phyloP scores from a whole-genome alignment of 257 asterid genomes.

The Solanum tarapatanum region DNA sequence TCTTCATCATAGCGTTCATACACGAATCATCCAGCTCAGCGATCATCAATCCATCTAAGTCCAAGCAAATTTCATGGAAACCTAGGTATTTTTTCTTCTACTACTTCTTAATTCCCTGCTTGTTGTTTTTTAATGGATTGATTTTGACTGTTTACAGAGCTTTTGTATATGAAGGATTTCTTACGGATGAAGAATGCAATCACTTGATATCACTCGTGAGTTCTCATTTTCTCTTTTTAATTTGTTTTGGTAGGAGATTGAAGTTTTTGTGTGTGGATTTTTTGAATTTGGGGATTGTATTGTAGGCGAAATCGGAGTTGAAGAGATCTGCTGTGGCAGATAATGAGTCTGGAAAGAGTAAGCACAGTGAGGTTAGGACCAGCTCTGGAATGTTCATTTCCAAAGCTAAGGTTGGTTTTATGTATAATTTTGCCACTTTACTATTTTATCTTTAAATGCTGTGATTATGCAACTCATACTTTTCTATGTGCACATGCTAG shows the following conservation, averaged over 20 bases:
- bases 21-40: slow-evolving; percentile 31
- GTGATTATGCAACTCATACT: background rate
- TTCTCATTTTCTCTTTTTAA: background rate
- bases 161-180: slow-evolving; percentile 78
- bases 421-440: background rate
- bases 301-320: slow-evolving; percentile 79
- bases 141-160: slow-evolving; percentile 31
- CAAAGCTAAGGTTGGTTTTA: slow-evolving; percentile 57
- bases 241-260: background rate
- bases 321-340: slow-evolving; percentile 93
- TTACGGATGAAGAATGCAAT: slow-evolving; percentile 83
- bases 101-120: background rate
- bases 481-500: background rate
- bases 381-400: slow-evolving; percentile 93
- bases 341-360: slow-evolving; percentile 66
- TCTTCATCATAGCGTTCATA: slow-evolving; percentile 38
- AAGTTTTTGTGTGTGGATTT: background rate
- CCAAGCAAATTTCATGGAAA: slow-evolving; percentile 69
- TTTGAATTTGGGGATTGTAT: background rate
- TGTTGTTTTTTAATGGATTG: background rate
- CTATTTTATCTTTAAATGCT: background rate
- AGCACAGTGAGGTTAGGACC: slow-evolving; percentile 76
- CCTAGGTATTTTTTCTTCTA: slow-evolving; percentile 49
- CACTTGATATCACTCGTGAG: slow-evolving; percentile 82
- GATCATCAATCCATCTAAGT: slow-evolving; percentile 84